These are phyloP conservation scores for Sechiopsis laciniata DNA, from an alignment of 306 rosid genomes.

Conservation along the genomic window DNA sequence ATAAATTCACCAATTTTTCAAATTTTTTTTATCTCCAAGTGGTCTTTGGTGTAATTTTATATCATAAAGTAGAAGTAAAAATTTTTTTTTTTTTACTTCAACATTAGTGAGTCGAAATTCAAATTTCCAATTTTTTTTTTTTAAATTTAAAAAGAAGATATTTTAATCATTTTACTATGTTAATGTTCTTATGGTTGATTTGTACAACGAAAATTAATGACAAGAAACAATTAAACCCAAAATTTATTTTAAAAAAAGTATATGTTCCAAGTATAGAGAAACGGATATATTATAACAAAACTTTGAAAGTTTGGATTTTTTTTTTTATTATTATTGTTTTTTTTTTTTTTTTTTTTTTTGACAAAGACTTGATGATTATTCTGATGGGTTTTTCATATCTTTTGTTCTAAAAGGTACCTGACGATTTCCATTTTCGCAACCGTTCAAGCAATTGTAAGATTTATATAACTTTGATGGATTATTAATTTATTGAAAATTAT, in stretches of 20 bases:
- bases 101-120: no score
- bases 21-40: neutral
- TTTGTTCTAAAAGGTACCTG: constrained; percentile 45
- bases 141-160: no score
- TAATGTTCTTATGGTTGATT: no score
- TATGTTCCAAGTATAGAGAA: neutral
- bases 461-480: neutral
- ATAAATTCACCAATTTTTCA: no score
- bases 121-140: no score
- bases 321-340: neutral
- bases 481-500: neutral
- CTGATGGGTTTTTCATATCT: neutral
- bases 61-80: no score
- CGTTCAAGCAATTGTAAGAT: constrained; percentile 75
- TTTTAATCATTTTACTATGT: no score
- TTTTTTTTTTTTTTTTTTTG: neutral
- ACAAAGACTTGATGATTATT: neutral
- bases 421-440: constrained; percentile 74
- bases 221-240: no score
- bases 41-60: no score
- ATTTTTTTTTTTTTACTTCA: no score
- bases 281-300: neutral
- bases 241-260: no score
- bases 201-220: no score
- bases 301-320: neutral